Evolutionary conservation across 371 early-diverging fungal genomes (phyloP).

Genomic region (Zopfochytrium polystomum): DNA sequence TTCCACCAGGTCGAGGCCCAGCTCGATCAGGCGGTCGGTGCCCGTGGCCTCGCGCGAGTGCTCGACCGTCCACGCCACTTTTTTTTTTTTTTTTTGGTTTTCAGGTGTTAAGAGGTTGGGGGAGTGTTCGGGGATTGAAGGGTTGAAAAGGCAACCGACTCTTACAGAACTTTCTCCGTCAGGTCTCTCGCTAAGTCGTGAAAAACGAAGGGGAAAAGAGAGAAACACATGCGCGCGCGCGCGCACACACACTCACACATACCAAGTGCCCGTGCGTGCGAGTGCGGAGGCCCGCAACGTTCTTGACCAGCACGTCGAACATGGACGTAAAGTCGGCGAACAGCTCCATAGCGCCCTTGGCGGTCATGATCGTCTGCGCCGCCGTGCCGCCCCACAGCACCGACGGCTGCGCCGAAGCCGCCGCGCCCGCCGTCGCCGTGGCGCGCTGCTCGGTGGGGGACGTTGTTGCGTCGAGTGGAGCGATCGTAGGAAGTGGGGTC

Average conservation of each 20-base stretch:
- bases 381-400: constrained; percentile 17
- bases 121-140: not conserved
- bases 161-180: no score
- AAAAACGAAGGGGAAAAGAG: not conserved
- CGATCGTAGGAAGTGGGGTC: no score
- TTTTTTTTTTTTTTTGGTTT: not conserved
- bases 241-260: not conserved
- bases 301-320: constrained; percentile 24
- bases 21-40: constrained; percentile 9
- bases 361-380: constrained; percentile 6
- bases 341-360: constrained; percentile 20
- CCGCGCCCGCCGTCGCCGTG: not conserved
- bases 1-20: constrained; percentile 17
- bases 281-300: constrained; percentile 7
- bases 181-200: no score
- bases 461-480: no score
- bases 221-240: constrained; percentile 4
- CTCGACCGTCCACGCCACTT: constrained; percentile 7
- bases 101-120: not conserved
- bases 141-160: no score
- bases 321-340: constrained; percentile 26
- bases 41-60: constrained; percentile 3
- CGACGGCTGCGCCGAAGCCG: not conserved
- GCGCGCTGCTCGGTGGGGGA: not conserved
- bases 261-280: constrained; percentile 17